Conservation (phyloP, 805 yeast species). For the Sugiyamaella lignohabitans region DNA sequence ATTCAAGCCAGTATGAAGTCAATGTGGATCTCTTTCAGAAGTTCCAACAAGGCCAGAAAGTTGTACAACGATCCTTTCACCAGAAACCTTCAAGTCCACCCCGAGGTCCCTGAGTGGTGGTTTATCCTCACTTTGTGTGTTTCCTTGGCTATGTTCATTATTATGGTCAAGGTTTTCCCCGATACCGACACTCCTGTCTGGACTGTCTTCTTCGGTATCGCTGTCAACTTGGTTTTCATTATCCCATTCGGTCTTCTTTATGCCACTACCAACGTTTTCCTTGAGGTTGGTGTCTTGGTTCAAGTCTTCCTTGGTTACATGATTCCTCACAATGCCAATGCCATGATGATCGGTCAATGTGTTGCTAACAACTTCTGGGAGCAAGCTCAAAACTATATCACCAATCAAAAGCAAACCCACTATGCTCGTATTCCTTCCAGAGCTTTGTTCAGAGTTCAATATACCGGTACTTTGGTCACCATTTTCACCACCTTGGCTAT, state of each 20-base stretch:
- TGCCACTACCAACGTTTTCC: constrained; percentile 50
- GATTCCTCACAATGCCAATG: constrained; percentile 44
- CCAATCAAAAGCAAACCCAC: constrained; percentile 54
- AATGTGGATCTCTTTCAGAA: constrained; percentile 11
- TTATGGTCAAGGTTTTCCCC: constrained; percentile 20
- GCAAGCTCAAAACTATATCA: constrained; percentile 37
- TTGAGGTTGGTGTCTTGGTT: constrained; percentile 54
- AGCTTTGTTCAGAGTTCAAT: constrained; percentile 18
- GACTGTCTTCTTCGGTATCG: constrained; percentile 44
- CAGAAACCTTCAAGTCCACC: constrained; percentile 41
- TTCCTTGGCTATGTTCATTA: constrained; percentile 39
- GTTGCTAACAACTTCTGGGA: constrained; percentile 25
- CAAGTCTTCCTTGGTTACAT: constrained; percentile 61
- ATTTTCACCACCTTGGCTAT: constrained; percentile 26
- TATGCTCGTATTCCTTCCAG: constrained; percentile 54
- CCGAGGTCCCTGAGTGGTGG: constrained; percentile 50
- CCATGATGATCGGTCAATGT: constrained; percentile 23
- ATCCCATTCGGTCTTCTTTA: constrained; percentile 57
- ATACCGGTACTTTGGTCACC: constrained; percentile 25
- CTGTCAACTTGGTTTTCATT: constrained; percentile 49
- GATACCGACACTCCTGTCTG: constrained; percentile 33
- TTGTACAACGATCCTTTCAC: constrained; percentile 41
- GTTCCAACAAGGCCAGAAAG: constrained; percentile 5
- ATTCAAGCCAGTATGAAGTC: constrained; percentile 19
- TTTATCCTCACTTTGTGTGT: constrained; percentile 39